phyloP scores from a whole-genome alignment of 805 yeast species.

The Lachancea mirantina region DNA sequence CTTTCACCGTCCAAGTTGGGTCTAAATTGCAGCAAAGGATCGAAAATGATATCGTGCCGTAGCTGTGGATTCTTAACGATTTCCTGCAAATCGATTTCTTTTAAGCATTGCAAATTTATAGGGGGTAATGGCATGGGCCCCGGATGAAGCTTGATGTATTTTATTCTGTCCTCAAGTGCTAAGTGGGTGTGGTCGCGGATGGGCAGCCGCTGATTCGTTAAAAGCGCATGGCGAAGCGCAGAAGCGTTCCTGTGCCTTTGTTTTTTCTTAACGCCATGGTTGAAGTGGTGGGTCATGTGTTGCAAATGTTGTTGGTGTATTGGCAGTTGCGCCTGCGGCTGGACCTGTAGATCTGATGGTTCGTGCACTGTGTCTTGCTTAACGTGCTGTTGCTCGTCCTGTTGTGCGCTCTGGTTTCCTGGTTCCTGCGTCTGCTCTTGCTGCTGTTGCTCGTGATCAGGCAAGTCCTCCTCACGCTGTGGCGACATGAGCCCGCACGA shows the following conservation, averaged over 20 bases:
- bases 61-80: constrained; percentile 86
- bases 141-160: constrained; percentile 15
- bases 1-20: constrained; percentile 89
- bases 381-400: constrained; percentile 6
- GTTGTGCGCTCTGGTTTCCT: constrained; percentile 4
- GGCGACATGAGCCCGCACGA: constrained; percentile 4
- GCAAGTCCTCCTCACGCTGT: constrained; percentile 3
- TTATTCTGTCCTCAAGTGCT: constrained; percentile 22
- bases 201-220: constrained; percentile 15
- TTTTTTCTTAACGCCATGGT: constrained; percentile 9
- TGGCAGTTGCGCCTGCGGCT: constrained; percentile 11
- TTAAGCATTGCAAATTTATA: constrained; percentile 68
- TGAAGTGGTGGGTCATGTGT: constrained; percentile 6
- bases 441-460: not conserved
- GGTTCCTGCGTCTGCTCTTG: constrained; percentile 3
- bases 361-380: too few species aligned
- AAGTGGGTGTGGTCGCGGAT: constrained; percentile 13
- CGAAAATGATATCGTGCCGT: constrained; percentile 87
- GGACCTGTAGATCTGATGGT: constrained; percentile 6
- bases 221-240: constrained; percentile 13
- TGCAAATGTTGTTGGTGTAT: constrained; percentile 14
- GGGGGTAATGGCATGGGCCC: constrained; percentile 62
- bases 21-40: constrained; percentile 85
- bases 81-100: constrained; percentile 82
- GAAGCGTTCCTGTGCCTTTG: constrained; percentile 6